Base-by-base conservation (phyloP, 1,139 yeast species). In the Komagataea norvegica region DNA sequence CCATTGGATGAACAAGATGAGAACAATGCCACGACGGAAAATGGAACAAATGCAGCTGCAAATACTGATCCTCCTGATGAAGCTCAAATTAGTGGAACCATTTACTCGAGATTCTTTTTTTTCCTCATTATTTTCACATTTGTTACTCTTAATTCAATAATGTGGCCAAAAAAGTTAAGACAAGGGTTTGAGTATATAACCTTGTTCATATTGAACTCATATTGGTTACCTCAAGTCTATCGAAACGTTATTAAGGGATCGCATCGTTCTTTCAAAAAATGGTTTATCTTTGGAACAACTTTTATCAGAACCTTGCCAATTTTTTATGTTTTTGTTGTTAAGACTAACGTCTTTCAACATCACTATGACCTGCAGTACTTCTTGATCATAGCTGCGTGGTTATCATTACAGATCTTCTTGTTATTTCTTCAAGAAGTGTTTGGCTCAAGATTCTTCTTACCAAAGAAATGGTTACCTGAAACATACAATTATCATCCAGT, bases 151-250 rank as follows among this genome's bases (percentile, higher is more conserved):
- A 77, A 76, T 41, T 69, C 87, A 2, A 55, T 72, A 2, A 60
- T 74, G 25, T 86, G 94, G 94, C 77, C 91, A 25, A 65, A 67
- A 22, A 61, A 59, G 11, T 61, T 74, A 31, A 66, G 96, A 39
- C 59, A 60, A 17, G 51, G 66, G 3, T 75, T 79, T 54, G 95
- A 87, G 55, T 77, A 73, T 42, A 39, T 70, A 2, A 62, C 74
- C 1, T 56, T 81, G 6, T 44, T 78, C 3, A 40, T 68, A 1
- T 54, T 81, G 23, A 84, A 79, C 56, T 84, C 95, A 1, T 78
- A 75, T 49, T 89, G 96, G 96, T 49, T 83, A n/a, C 96, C 96
- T 0, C 98, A 89, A 57, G 81, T 87, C 35, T 75, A 79, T 44
- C 69, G 96, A 50, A 86, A 87, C 54, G 79, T 84, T 5, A 61